Percentiles rank a stretch among this genome's conserved stretches.
phyloP scores from a whole-genome alignment of 306 rosid genomes.

The cucumber (Cucumis sativus) region DNA sequence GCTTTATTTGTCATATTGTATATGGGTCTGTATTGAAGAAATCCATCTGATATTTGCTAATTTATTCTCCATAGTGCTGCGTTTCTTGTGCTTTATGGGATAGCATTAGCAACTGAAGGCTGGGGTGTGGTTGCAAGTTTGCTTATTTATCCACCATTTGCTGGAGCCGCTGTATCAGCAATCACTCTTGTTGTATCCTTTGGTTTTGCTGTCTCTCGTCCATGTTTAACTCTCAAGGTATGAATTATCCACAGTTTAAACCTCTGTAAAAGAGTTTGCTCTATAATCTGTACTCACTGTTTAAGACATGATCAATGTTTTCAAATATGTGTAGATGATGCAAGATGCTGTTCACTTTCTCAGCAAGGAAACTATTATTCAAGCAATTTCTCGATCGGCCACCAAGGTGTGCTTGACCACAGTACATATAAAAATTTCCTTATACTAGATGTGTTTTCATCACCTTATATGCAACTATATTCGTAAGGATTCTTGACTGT shows the following conservation, averaged over 20 bases:
- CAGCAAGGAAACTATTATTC: constrained; percentile 84
- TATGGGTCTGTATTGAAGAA: constrained; percentile 6
- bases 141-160: constrained; percentile 96
- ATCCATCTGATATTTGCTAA: constrained; percentile 13
- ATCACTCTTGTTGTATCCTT: constrained; percentile 89
- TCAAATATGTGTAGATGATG: constrained; percentile 48
- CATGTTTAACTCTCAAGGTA: constrained; percentile 96
- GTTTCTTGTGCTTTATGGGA: constrained; percentile 94
- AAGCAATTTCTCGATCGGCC: constrained; percentile 94
- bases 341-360: constrained; percentile 97
- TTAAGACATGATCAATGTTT: background rate
- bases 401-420: constrained; percentile 56
- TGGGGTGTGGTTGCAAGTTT: constrained; percentile 99
- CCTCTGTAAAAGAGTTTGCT: background rate
- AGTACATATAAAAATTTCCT: background rate
- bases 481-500: background rate
- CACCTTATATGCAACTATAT: background rate
- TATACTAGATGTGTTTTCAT: background rate
- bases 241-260: background rate
- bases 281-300: background rate
- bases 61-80: constrained; percentile 45
- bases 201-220: constrained; percentile 99
- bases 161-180: constrained; percentile 99
- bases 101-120: constrained; percentile 98
- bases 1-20: background rate